Percentiles rank a stretch among this genome's conserved stretches.
Evolutionary conservation across 176 grass and related monocot species (phyloP).

Genomic region (Typha latifolia): DNA sequence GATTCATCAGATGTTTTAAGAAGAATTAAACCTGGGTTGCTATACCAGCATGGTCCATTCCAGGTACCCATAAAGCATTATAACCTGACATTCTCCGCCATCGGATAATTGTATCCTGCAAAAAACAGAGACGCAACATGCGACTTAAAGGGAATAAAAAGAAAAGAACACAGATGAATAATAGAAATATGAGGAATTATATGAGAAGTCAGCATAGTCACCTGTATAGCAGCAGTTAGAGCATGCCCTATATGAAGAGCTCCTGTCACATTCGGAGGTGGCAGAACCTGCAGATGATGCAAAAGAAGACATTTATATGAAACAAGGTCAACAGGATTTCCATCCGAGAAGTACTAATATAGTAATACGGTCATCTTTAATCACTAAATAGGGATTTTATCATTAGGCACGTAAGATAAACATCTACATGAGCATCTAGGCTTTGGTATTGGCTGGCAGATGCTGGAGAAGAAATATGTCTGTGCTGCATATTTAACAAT

Average conservation of each 20-base stretch:
- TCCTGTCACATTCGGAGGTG: constrained; percentile 79
- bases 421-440: background rate
- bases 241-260: constrained; percentile 80
- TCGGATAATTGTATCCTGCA: constrained; percentile 74
- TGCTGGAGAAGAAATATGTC: background rate
- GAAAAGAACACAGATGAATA: background rate
- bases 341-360: no score
- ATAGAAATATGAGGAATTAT: background rate
- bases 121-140: constrained; percentile 11
- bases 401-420: background rate
- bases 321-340: no score
- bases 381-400: background rate
- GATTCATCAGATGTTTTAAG: background rate
- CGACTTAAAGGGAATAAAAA: background rate
- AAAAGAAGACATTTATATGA: no score
- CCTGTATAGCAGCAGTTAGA: constrained; percentile 71
- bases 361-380: no score
- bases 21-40: constrained; percentile 69
- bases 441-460: background rate
- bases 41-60: constrained; percentile 94
- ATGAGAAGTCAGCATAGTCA: constrained; percentile 4
- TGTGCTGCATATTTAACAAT: background rate
- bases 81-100: constrained; percentile 86
- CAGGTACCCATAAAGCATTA: constrained; percentile 82
- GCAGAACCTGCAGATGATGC: constrained; percentile 33